phyloP scores from a whole-genome alignment of 345 rosid genomes.

The Sisymbrium altissimum region DNA sequence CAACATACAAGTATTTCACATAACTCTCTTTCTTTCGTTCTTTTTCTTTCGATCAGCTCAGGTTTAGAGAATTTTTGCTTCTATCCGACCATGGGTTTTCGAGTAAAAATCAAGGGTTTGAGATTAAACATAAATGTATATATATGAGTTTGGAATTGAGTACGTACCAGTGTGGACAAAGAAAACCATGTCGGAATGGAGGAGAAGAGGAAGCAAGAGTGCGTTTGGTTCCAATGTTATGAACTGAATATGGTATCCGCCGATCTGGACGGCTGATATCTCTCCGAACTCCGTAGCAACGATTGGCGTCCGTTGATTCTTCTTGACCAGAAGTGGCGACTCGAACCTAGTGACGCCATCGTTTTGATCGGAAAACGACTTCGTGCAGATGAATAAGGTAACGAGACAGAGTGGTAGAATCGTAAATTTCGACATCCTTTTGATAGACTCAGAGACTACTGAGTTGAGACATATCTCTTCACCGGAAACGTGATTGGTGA shows the following conservation, averaged over 20 bases:
- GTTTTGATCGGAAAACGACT: slow-evolving; percentile 15
- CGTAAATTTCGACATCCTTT: slow-evolving; percentile 13
- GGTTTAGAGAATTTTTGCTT: neutral
- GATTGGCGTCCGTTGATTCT: slow-evolving; percentile 43
- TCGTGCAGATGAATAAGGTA: neutral
- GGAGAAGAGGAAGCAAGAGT: slow-evolving; percentile 76
- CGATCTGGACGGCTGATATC: slow-evolving; percentile 51
- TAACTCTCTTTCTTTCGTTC: neutral
- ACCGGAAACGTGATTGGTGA: neutral
- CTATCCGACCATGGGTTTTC: neutral
- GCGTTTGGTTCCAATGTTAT: slow-evolving; percentile 74
- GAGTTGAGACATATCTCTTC: neutral
- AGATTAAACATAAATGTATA: neutral
- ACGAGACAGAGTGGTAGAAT: neutral
- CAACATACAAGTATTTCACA: neutral
- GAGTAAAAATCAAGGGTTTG: neutral
- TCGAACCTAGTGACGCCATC: neutral
- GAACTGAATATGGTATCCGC: slow-evolving; percentile 53
- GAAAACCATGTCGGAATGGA: slow-evolving; percentile 79
- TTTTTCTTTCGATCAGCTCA: neutral
- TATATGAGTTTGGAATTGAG: neutral
- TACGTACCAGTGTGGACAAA: slow-evolving; percentile 66
- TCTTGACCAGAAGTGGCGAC: slow-evolving; percentile 42
- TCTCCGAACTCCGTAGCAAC: slow-evolving; percentile 58
- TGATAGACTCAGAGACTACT: neutral